Base-by-base conservation (phyloP, 441 rosid species). In the Jatropha podagrica region DNA sequence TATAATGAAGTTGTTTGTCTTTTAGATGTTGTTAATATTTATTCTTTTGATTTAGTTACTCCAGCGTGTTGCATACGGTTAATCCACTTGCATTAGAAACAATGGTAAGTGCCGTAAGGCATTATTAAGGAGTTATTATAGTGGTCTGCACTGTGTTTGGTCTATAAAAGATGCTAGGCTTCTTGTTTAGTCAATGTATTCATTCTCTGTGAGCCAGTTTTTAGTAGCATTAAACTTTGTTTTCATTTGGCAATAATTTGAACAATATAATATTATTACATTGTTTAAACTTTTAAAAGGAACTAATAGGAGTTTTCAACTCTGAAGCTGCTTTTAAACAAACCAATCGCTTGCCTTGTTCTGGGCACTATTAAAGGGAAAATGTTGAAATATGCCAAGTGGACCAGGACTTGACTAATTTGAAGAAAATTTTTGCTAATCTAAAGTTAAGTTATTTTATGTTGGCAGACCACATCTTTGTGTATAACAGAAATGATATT, bases 401-500 rank as follows among this genome's bases (percentile, higher is more conserved):
- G 20, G 2, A 6, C n/a, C 0, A 38, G 38, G 44, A 72, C 55
- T 48, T 46, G 55, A 44, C 32, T 72, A 17, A 44, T 26, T 18
- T 41, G 23, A 65, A 46, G 17, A 37, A 65, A 40, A 20, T 65
- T 18, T 18, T 40, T 65, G 4, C 52, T 40, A n/a, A 65, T 65
- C 12, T 65, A 13, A 42, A n/a, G 15, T 42, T 46, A 13, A 4
- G 48, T 37, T n/a, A 42, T 14, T 59, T 18, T 58, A 38, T 41
- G 55, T 59, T 11, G 52, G 41, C 66, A 56, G 12, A 1, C 20
- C n/a, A 58, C 6, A 58, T 67, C n/a, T 55, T 23, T 46, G 13
- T 51, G 61, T 75, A 74, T 70, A 83, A 86, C 81, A 81, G 82
- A 54, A 54, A 65, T 42, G 3, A n/a, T n/a, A 52, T 49, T 51